Percentiles rank a stretch among this genome's conserved stretches.
Conservation (phyloP, 1,139 yeast genomes). For the Pneumocystis murina region DNA sequence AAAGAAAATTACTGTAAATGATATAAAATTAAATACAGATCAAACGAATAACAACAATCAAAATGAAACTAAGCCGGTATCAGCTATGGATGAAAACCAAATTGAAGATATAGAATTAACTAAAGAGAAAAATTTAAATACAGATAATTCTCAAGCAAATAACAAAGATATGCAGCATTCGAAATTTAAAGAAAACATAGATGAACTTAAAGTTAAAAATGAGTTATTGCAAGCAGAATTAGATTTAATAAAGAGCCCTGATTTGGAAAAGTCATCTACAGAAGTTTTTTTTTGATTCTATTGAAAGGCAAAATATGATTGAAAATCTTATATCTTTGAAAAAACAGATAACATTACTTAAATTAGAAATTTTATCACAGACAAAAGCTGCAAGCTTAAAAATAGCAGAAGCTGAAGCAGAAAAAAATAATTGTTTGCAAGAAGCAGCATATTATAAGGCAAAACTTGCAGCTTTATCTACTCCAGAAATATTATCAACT, state of each 20-base stretch:
- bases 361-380: conserved; percentile 21
- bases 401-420: conserved; percentile 16
- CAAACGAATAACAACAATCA: not conserved
- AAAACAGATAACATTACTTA: conserved; percentile 24
- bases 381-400: conserved; percentile 24
- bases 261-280: not conserved
- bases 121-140: not conserved
- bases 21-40: not conserved
- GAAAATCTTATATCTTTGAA: conserved; percentile 18
- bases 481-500: conserved; percentile 3
- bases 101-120: not conserved
- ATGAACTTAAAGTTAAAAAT: conserved; percentile 12
- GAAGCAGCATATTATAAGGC: conserved; percentile 12
- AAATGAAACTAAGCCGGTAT: not conserved
- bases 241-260: conserved; percentile 15
- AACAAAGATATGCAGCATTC: not conserved
- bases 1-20: not conserved
- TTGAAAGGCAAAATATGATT: conserved; percentile 6
- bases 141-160: not conserved
- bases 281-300: conserved; percentile 5
- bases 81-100: not conserved
- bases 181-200: not conserved
- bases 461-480: conserved; percentile 2
- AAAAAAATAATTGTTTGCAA: conserved; percentile 15
- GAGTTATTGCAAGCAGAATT: conserved; percentile 18